Evolutionary conservation across 768 basidiomycete genomes (phyloP), one percentile per base, ranked within the genome.

Genomic region (Leccinum disarticulatum): DNA sequence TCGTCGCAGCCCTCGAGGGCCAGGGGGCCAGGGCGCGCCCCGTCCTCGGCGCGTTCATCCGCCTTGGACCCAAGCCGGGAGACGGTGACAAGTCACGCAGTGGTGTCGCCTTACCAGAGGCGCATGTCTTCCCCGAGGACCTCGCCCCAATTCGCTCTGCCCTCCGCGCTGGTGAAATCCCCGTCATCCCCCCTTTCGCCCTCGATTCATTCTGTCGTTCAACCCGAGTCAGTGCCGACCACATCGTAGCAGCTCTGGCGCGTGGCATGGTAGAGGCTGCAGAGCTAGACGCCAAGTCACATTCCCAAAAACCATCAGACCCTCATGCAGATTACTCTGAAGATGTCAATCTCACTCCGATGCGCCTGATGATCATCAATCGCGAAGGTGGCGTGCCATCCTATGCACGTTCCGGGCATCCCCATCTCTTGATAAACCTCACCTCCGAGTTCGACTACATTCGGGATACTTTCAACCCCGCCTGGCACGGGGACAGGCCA

Each of bases 351-450:
- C 83, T 99, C 58, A 95, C 94, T 4, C 97, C 97, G 1, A 79
- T 98, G 56, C 90, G 97, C 30, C 83, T 99, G 60, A 95, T 99
- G 91, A 90, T 98, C 73, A 98, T 99, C 75, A 96, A 95, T 73
- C 84, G 90, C 19, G 93, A 96, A 74, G 97, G 97, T 25, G 97
- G 97, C 14, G 88, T 98, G 3, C 97, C 97, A 22, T 98, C 97
- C 0, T 98, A 98, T 71, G 97, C 97, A 36, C 93, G 97, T 31
- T 85, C 84, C 10, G 97, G 97, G 50, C 85, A 91, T 63, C 97
- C 97, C 19, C 97, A 99, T 77, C 87, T 99, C 25, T 85, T 97
- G 60, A 88, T 99, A 79, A 99, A 99, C 73, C 83, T 98, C 53
- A 81, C 83, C 0, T 93, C 93, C 14, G 97, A 99, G 73, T 90